Evolutionary conservation across 208 protist genomes (phyloP), one percentile per base, ranked within the genome.

Genomic region (Angomonas ambiguus): DNA sequence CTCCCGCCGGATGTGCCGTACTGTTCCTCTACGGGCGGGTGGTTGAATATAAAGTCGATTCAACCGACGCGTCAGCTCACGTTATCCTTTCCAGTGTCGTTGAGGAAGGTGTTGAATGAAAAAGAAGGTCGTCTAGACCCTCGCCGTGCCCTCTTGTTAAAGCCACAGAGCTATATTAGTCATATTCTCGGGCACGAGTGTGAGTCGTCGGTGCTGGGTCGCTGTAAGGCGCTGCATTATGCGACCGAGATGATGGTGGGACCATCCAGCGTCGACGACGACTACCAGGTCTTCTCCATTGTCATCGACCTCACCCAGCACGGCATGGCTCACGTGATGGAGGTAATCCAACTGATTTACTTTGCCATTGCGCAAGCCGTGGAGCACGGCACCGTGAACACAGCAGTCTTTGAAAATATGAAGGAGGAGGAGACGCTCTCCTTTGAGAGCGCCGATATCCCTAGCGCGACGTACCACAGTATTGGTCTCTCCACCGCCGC

Each of bases 161-260:
- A 45, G 38, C 38, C 38, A 8, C 16, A 16, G 11, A 16, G 38
- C 11, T 97, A 97, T 63, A 71, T 93, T 3, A 80, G 82, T 4
- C 91, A 98, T 75, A 67, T 98, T 20, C 65, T 98, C 42, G 96
- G 96, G 0, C 96, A 98, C 62, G 96, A 98, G 82, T 92, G 91
- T 38, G 67, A 91, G 58, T 85, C 80, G n/a, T 95, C 87, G 31
- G 69, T 97, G 2, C 65, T 98, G 27, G 80, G 87, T n/a, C 55
- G 91, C 18, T 71, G 97, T 30, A 93, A 96, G 69, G 34, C 65
- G 41, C 75, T 65, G 35, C 83, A 90, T 27, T 76, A 79, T 61
- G 92, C 82, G 0, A 88, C 80, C 5, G 74, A 27, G 20, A 85
- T 98, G 69, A 25, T 80, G n/a, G 89, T 79, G 31, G 93, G 94